These are phyloP conservation scores for Eleusine indica DNA, from an alignment of 176 grass and related monocot species.

Conservation along the genomic window DNA sequence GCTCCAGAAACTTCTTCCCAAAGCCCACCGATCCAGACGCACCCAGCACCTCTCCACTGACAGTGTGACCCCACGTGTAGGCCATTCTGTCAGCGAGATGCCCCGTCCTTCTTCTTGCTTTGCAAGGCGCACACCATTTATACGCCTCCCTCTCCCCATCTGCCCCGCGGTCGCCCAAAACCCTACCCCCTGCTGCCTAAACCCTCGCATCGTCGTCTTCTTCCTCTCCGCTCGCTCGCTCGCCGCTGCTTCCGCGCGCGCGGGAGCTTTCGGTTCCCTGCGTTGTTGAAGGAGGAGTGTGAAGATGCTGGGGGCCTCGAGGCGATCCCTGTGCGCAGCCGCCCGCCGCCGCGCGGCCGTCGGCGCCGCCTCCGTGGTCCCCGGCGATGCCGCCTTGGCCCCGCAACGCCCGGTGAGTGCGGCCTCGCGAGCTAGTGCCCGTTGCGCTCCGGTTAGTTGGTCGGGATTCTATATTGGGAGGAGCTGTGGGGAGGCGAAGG, in stretches of 20 bases:
- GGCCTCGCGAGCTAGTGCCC: background rate
- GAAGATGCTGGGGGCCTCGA: conserved; percentile 82
- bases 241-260: background rate
- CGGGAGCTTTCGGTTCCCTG: background rate
- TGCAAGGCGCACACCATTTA: too few relatives aligned
- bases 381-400: conserved; percentile 1
- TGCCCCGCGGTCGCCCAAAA: background rate
- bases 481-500: background rate
- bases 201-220: conserved; percentile 40
- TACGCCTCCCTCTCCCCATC: background rate
- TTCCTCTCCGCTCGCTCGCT: background rate
- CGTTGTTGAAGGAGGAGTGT: background rate
- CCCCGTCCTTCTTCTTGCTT: too few relatives aligned
- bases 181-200: conserved; percentile 41
- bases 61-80: too few relatives aligned
- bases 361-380: conserved; percentile 28
- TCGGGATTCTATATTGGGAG: background rate
- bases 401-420: conserved; percentile 16
- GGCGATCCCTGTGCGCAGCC: conserved; percentile 64
- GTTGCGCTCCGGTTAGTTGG: background rate
- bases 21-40: background rate
- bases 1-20: conserved; percentile 30
- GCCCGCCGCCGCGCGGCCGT: conserved; percentile 43
- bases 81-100: too few relatives aligned
- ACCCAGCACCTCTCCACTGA: background rate